Conservation (phyloP, 805 yeast species). For the Candida tibetensis region DNA sequence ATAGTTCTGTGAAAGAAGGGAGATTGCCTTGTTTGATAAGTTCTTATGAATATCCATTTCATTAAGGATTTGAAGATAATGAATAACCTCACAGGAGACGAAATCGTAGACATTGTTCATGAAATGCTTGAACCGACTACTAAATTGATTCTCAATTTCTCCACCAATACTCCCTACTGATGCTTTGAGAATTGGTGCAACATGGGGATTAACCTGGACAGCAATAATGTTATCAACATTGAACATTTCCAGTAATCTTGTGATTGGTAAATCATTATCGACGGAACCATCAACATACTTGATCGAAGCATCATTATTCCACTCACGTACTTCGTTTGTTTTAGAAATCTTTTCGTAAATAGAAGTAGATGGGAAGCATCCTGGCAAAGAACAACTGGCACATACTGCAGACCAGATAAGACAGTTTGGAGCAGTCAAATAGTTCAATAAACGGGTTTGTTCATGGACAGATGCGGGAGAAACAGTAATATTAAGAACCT, state of each 20-base stretch:
- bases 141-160: conserved; percentile 58
- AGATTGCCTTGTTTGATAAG: conserved; percentile 65
- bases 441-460: conserved; percentile 79
- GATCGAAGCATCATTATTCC: conserved; percentile 72
- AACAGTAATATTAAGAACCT: conserved; percentile 90
- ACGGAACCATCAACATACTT: conserved; percentile 96
- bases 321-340: conserved; percentile 71
- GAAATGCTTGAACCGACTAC: conserved; percentile 51
- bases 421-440: conserved; percentile 78
- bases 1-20: conserved; percentile 80
- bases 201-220: conserved; percentile 96
- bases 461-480: conserved; percentile 90
- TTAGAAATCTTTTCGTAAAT: conserved; percentile 77
- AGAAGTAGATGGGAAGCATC: conserved; percentile 82
- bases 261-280: conserved; percentile 87
- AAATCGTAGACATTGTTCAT: conserved; percentile 57
- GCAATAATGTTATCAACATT: conserved; percentile 97
- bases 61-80: conserved; percentile 65
- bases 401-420: conserved; percentile 86
- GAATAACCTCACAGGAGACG: conserved; percentile 68
- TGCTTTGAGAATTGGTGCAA: conserved; percentile 76
- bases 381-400: conserved; percentile 93
- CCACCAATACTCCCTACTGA: conserved; percentile 70
- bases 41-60: conserved; percentile 79
- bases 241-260: conserved; percentile 91